A percentile compares a stretch with the other conserved stretches of the same genome.
Conservation (phyloP, 208 protist genomes). For the Wallacemonas sp. region DNA sequence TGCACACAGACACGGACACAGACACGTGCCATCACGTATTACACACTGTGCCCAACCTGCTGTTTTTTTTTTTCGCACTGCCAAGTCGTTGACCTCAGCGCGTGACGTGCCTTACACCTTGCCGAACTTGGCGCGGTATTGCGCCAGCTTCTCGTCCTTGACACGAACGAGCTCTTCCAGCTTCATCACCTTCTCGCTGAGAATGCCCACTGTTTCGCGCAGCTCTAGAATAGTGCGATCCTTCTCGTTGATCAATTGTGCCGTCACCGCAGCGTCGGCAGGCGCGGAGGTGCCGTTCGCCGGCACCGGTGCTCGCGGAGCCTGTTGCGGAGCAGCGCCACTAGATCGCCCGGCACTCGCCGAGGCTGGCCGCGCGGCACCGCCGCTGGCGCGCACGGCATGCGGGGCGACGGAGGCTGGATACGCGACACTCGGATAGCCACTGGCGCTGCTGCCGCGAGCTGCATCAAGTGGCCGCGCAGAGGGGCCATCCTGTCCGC, state of each 20-base stretch:
- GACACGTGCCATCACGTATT: too few species aligned
- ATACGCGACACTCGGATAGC: too few species aligned
- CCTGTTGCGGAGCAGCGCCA: neutral
- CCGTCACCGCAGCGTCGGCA: neutral
- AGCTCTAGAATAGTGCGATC: constrained; percentile 90
- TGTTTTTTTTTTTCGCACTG: neutral
- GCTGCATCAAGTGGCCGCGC: too few species aligned
- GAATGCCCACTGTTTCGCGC: constrained; percentile 84
- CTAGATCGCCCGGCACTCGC: neutral
- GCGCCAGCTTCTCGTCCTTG: constrained; percentile 94
- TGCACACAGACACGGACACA: neutral
- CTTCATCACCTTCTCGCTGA: constrained; percentile 93
- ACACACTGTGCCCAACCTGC: too few species aligned
- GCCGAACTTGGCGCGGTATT: constrained; percentile 73
- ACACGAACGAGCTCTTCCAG: constrained; percentile 95
- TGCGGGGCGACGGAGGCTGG: neutral
- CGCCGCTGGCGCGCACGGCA: neutral
- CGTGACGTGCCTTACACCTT: constrained; percentile 17
- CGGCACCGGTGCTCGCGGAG: neutral
- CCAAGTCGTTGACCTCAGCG: too few species aligned
- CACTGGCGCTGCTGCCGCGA: too few species aligned
- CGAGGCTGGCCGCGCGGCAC: neutral
- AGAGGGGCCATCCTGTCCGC: too few species aligned
- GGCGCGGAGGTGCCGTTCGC: too few species aligned
- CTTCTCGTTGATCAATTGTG: constrained; percentile 83